These are phyloP conservation scores for Cyberlindnera mycetangii DNA, from an alignment of 805 yeast genomes.

Conservation along the genomic window DNA sequence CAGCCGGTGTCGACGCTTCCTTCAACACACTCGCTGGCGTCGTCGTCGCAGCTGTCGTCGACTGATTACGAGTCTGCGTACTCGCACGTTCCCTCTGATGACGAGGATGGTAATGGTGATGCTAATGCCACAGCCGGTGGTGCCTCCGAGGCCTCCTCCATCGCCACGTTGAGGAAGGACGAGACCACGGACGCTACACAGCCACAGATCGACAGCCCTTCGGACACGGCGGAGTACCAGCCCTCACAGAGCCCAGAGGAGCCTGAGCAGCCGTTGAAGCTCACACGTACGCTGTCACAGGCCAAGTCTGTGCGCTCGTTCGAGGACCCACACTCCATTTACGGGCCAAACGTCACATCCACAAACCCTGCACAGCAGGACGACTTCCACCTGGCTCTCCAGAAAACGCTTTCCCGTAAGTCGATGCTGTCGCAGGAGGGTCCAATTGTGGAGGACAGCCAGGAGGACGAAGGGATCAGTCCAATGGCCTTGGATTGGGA, in stretches of 20 bases:
- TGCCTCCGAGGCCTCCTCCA: not conserved
- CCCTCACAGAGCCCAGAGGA: not conserved
- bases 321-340: slow-evolving; percentile 13
- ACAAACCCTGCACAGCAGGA: slow-evolving; percentile 18
- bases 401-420: slow-evolving; percentile 26
- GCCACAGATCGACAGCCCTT: too few species aligned
- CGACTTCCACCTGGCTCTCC: slow-evolving; percentile 23
- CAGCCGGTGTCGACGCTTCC: slow-evolving; percentile 2
- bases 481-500: slow-evolving; percentile 56
- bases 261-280: not conserved
- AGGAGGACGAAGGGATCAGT: slow-evolving; percentile 33
- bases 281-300: slow-evolving; percentile 11
- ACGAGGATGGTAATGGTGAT: too few species aligned
- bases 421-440: slow-evolving; percentile 15
- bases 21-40: slow-evolving; percentile 5
- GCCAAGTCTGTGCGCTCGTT: slow-evolving; percentile 20
- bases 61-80: slow-evolving; percentile 28
- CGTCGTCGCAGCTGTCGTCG: slow-evolving; percentile 7
- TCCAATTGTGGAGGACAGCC: slow-evolving; percentile 16
- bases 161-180: slow-evolving; percentile 3
- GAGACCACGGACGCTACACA: not conserved
- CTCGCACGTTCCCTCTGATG: slow-evolving; percentile 13
- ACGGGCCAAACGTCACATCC: slow-evolving; percentile 22
- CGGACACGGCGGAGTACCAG: not conserved
- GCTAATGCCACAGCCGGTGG: not conserved